Evolutionary conservation across 83 land plant genomes (phyloP).

Genomic region (Picea abies): DNA sequence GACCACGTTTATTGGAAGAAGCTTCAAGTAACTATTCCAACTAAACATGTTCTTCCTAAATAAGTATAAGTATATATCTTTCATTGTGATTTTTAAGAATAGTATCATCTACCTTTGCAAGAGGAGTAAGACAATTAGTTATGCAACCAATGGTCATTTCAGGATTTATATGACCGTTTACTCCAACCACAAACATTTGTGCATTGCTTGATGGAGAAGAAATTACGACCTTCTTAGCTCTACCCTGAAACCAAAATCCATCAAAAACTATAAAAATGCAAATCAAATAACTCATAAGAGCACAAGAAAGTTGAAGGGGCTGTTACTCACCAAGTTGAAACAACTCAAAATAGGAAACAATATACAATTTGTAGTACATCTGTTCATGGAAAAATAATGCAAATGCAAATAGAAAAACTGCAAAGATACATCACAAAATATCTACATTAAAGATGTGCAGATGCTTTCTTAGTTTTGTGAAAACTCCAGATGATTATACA

Average conservation of each 20-base stretch:
- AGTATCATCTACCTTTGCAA: conserved; percentile 73
- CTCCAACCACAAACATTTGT: conserved; percentile 97
- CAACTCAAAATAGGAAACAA: background rate
- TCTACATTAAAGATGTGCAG: conserved; percentile 67
- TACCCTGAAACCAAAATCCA: conserved; percentile 50
- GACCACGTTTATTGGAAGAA: too few relatives aligned
- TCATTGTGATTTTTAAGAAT: too few relatives aligned
- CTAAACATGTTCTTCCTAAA: too few relatives aligned
- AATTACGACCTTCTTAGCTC: conserved; percentile 95
- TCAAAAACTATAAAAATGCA: too few relatives aligned
- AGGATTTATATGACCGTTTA: conserved; percentile 70
- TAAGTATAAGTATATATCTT: too few relatives aligned
- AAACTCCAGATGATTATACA: conserved; percentile 93
- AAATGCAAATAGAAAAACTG: background rate
- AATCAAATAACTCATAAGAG: too few relatives aligned
- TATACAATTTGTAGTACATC: background rate
- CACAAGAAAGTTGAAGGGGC: too few relatives aligned
- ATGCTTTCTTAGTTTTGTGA: conserved; percentile 78
- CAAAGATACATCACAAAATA: background rate
- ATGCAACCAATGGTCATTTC: conserved; percentile 88
- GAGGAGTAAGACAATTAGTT: conserved; percentile 95
- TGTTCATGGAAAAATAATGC: too few relatives aligned
- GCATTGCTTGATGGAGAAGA: conserved; percentile 98
- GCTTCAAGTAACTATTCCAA: too few relatives aligned
- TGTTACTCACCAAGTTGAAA: too few relatives aligned